phyloP scores from a whole-genome alignment of 2,329 filamentous ascomycete genomes.

The Parastagonospora nodorum region DNA sequence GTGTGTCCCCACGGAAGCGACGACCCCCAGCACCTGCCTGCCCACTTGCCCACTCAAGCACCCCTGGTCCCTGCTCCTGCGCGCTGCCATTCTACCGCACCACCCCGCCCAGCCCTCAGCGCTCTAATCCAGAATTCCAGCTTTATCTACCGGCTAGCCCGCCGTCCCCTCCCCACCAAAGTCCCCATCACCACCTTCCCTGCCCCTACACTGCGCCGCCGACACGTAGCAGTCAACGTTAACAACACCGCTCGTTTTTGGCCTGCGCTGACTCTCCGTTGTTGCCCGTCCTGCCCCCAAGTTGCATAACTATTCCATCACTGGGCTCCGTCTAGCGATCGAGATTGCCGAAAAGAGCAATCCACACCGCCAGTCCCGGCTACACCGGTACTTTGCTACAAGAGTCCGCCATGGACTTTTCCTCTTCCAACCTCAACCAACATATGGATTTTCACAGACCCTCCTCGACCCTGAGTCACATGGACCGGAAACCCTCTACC shows the following conservation, averaged over 20 bases:
- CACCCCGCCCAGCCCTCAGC: conserved; percentile 16
- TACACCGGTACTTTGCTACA: conserved; percentile 49
- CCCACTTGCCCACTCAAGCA: background rate
- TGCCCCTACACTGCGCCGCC: conserved; percentile 20
- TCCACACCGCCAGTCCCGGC: conserved; percentile 47
- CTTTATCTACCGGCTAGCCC: conserved; percentile 33
- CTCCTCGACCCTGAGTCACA: conserved; percentile 39
- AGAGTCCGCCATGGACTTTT: conserved; percentile 47
- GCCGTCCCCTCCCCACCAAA: conserved; percentile 33
- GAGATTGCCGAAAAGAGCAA: conserved; percentile 41
- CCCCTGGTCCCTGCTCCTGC: background rate
- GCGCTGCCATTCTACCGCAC: background rate
- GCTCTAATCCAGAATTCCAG: background rate
- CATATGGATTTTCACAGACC: conserved; percentile 48
- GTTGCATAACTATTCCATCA: background rate
- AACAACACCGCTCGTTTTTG: conserved; percentile 8
- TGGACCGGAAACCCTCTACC: conserved; percentile 46
- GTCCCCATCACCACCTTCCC: conserved; percentile 16
- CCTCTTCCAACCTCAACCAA: conserved; percentile 23
- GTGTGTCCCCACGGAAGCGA: conserved; percentile 31
- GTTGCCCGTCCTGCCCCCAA: conserved; percentile 16
- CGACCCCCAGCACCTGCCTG: background rate
- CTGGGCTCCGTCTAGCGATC: conserved; percentile 15
- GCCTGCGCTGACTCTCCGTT: conserved; percentile 7
- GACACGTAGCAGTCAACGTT: conserved; percentile 7